Conservation (phyloP, 2,329 filamentous ascomycete genomes). For the Aspergillus fumigatiaffinis region DNA sequence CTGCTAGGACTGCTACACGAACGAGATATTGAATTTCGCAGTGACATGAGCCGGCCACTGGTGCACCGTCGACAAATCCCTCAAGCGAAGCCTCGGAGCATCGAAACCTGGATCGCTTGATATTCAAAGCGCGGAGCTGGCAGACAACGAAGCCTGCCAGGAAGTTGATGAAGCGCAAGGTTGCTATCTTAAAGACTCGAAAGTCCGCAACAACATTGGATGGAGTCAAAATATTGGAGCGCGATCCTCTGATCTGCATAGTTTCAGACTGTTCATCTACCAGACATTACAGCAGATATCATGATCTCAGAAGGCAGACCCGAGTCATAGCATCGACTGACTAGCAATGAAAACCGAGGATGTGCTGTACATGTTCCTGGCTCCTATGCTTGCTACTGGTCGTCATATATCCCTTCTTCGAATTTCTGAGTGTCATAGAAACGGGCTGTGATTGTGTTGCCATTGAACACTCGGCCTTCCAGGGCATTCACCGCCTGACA, state of each 20-base stretch:
- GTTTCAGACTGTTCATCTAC: neutral
- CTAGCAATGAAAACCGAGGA: neutral
- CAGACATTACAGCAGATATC: neutral
- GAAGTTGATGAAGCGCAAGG: conserved; percentile 1
- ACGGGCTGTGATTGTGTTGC: conserved; percentile 73
- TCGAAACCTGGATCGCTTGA: neutral
- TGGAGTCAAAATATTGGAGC: conserved; percentile 13
- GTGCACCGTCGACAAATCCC: conserved; percentile 6
- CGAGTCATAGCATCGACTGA: neutral
- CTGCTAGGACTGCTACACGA: conserved; percentile 13
- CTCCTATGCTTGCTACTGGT: conserved; percentile 12
- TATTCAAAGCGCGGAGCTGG: neutral
- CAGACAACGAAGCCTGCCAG: conserved; percentile 2
- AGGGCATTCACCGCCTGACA: conserved; percentile 79
- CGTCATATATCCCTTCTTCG: conserved; percentile 59
- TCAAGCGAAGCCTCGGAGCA: neutral
- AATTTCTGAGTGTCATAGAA: conserved; percentile 85
- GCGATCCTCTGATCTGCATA: conserved; percentile 12
- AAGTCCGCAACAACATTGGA: conserved; percentile 2
- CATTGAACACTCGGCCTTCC: conserved; percentile 82
- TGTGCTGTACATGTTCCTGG: neutral
- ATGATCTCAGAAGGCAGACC: neutral
- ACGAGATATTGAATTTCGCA: conserved; percentile 8
- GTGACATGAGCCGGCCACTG: conserved; percentile 12
- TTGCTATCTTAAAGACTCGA: neutral